Evolutionary conservation across 2,329 filamentous ascomycete genomes (phyloP), one percentile per base, ranked within the genome.

Genomic region (Ophiostoma sp.): DNA sequence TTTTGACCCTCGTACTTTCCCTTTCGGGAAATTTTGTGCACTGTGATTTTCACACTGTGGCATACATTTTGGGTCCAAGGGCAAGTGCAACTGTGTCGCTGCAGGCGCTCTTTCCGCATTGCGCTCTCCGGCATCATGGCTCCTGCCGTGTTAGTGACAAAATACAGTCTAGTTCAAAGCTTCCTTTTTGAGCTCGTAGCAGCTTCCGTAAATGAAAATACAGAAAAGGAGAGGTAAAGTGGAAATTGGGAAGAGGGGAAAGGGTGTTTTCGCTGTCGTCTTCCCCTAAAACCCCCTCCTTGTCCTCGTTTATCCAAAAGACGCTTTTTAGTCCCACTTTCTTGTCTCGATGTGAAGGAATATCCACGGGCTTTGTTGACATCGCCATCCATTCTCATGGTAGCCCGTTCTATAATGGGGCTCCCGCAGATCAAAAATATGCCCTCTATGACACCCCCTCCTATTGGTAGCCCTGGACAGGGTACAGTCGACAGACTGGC

Each of bases 401-500:
- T 22, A 9, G 2, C 11, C 17, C 33, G 11, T 6, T 55, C 19
- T 19, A 64, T 31, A 6, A 71, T 71, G 70, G 59, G 57, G 31
- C 50, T 71, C n/a, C 22, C 66, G 36, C 25, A 50, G 17, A 42
- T 39, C 28, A 71, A 55, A 55, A 36, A 55, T 12, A 57, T 57
- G 42, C 55, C 57, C 25, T 71, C 69, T 17, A 66, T 66, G 70
- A 52, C 70, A n/a, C 70, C 70, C 5, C 70, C 70, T 19, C 12
- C 59, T 45, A 9, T 33, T 25, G 6, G 6, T 15, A 15, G 55
- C 25, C 8, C 39, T 22, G 15, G 39, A 28, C 69, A 71, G 39
- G 69, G 69, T n/a, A 42, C 69, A 22, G 73, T 77, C 17, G 75
- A 76, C n/a, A 36, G 70, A 19, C 50, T 77, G 6, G 69, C 76